Base-by-base conservation (phyloP, 129 eudicot genomes). In the Lactuca sativa region DNA sequence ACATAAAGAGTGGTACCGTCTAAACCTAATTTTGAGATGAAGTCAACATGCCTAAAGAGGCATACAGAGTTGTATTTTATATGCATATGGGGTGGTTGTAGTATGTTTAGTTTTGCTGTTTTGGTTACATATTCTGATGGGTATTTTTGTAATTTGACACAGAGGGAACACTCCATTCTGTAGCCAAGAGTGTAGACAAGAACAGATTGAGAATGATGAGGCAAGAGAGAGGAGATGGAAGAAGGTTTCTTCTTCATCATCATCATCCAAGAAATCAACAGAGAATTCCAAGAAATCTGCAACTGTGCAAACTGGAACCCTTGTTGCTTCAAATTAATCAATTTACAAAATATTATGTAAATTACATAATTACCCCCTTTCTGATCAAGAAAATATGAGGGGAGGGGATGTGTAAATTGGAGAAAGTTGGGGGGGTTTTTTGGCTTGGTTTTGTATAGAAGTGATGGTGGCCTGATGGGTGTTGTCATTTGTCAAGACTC, bases 131-230 rank as follows among this genome's bases (percentile, higher is more conserved):
- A 25, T 65, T 72, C 80, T 81, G 16, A 71, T 64, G 77, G 63
- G 69, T 74, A 12, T 18, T 18, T 78, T 66, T 34, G 62, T 36
- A 48, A 56, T 17, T 56, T 78, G 59, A 5, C 78, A 70, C 89
- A 92, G 96, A 83, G 97, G 97, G 55, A 80, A 88, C 49, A 84
- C 97, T 17, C 96, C 97, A 76, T 92, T 80, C 73, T 92, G 97
- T 69, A 92, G 97, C 87, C 87, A 88, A 73, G 97, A 92, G 17
- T 92, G 97, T 72, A 82, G 97, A 56, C 97, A 92, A 86, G 97
- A 92, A 58, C 96, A 92, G 41, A 92, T 92, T 63, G 97, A 92
- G 32, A 80, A 66, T 49, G 97, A 91, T 78, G 97, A 91, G 31
- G 95, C 87, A 37, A 76, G 66, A 70, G 95, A 88, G 60, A 88